These are phyloP conservation scores for Cytospora paraplurivora DNA, from an alignment of 2,329 filamentous ascomycete species.

Conservation along the genomic window DNA sequence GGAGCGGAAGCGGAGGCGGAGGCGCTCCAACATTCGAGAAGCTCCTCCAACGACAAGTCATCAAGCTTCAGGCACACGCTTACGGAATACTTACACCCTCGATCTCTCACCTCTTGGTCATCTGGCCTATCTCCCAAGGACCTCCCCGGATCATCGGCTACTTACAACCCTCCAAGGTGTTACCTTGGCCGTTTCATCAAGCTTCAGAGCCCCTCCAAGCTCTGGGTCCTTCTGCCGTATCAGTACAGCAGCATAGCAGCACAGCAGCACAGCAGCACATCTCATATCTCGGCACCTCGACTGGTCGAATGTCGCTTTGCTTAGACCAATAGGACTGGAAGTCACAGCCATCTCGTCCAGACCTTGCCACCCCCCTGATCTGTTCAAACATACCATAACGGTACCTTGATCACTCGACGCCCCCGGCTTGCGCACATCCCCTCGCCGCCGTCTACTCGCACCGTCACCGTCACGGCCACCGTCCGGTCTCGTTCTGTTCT, in stretches of 20 bases:
- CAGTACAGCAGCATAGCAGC: too few relatives aligned
- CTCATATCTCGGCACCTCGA: slow-evolving; percentile 20
- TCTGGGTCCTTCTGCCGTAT: slow-evolving; percentile 11
- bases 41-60: slow-evolving; percentile 6
- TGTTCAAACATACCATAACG: slow-evolving; percentile 22
- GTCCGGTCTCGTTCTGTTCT: slow-evolving; percentile 13
- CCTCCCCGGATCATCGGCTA: slow-evolving; percentile 11
- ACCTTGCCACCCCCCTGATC: slow-evolving; percentile 6
- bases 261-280: too few relatives aligned
- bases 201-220: neutral
- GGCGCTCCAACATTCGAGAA: slow-evolving; percentile 13
- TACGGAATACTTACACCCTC: neutral
- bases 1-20: neutral
- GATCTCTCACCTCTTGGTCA: neutral
- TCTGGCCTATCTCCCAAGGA: slow-evolving; percentile 15
- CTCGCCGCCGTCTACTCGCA: slow-evolving; percentile 15
- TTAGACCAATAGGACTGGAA: slow-evolving; percentile 21
- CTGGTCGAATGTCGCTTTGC: slow-evolving; percentile 23
- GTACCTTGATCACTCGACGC: slow-evolving; percentile 24
- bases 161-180: neutral
- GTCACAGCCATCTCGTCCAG: slow-evolving; percentile 20
- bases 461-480: slow-evolving; percentile 15
- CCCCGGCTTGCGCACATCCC: slow-evolving; percentile 15
- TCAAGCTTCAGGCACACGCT: neutral
- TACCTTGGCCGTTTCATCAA: slow-evolving; percentile 22